These are phyloP conservation scores for Cystobasidium tubakii DNA, from an alignment of 768 basidiomycete genomes.

Conservation along the genomic window DNA sequence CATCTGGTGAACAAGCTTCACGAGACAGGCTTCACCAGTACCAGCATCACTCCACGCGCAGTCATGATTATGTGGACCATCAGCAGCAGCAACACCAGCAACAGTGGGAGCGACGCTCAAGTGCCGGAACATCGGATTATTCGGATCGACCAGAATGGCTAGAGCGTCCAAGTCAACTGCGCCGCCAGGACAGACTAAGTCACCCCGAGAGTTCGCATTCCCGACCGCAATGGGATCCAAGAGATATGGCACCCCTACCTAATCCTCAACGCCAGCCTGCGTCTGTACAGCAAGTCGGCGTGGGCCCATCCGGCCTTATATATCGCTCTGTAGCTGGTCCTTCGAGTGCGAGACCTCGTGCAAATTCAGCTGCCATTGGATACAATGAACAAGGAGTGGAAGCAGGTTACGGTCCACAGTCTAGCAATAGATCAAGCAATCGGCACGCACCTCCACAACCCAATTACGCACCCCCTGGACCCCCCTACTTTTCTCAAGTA, in stretches of 20 bases:
- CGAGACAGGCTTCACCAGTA: neutral
- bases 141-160: neutral
- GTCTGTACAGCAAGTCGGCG: neutral
- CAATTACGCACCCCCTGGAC: neutral
- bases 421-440: neutral
- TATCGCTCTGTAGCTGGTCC: neutral
- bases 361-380: neutral
- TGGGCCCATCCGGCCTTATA: neutral
- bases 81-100: slow-evolving; percentile 20
- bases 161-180: neutral
- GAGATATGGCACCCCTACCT: neutral
- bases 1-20: neutral
- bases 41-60: neutral
- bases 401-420: neutral
- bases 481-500: slow-evolving; percentile 8
- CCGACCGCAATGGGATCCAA: neutral
- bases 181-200: neutral
- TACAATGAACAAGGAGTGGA: neutral
- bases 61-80: neutral
- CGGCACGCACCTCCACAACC: neutral
- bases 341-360: neutral
- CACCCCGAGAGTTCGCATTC: neutral
- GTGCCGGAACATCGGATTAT: slow-evolving; percentile 10
- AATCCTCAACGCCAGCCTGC: neutral
- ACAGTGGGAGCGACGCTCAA: slow-evolving; percentile 26